phyloP scores from a whole-genome alignment of 2,329 filamentous ascomycete genomes.

The Claviceps sp. region DNA sequence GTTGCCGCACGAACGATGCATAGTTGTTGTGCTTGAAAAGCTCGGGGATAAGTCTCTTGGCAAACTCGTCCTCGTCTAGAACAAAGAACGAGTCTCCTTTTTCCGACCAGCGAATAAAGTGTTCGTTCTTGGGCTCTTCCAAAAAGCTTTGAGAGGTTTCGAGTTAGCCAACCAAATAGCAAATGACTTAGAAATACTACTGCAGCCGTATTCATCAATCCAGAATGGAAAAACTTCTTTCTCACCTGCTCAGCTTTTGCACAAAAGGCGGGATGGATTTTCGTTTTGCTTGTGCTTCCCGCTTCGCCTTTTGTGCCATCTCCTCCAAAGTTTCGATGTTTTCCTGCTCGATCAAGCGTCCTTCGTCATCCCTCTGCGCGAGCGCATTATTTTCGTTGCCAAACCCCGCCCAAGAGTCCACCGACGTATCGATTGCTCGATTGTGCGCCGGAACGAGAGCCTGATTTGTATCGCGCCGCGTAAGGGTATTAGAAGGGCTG shows the following conservation, averaged over 20 bases:
- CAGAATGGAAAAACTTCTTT: not conserved
- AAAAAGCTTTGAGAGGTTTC: slow-evolving; percentile 53
- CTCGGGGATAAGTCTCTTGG: slow-evolving; percentile 90
- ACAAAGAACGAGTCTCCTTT: slow-evolving; percentile 95
- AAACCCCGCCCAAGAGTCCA: slow-evolving; percentile 29
- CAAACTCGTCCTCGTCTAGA: slow-evolving; percentile 94
- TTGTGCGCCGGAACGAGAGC: slow-evolving; percentile 32
- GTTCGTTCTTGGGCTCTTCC: slow-evolving; percentile 82
- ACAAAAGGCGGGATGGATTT: slow-evolving; percentile 98
- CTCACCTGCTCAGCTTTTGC: slow-evolving; percentile 91
- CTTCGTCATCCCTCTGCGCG: slow-evolving; percentile 23
- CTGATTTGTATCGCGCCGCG: slow-evolving; percentile 38
- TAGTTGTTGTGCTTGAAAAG: slow-evolving; percentile 99
- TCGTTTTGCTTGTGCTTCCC: slow-evolving; percentile 75
- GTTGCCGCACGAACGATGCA: slow-evolving; percentile 84
- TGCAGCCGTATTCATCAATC: no score
- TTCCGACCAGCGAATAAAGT: slow-evolving; percentile 93
- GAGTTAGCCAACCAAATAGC: not conserved
- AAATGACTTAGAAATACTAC: no score
- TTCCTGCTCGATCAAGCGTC: slow-evolving; percentile 39
- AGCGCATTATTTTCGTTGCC: slow-evolving; percentile 26
- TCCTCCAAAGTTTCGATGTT: slow-evolving; percentile 69
- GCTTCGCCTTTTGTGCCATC: slow-evolving; percentile 67
- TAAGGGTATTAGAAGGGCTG: slow-evolving; percentile 34
- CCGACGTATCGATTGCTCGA: slow-evolving; percentile 23